A percentile compares a stretch with the other conserved stretches of the same genome.
phyloP scores from a whole-genome alignment of 2,329 filamentous ascomycete species.

The Aspergillus sp. region DNA sequence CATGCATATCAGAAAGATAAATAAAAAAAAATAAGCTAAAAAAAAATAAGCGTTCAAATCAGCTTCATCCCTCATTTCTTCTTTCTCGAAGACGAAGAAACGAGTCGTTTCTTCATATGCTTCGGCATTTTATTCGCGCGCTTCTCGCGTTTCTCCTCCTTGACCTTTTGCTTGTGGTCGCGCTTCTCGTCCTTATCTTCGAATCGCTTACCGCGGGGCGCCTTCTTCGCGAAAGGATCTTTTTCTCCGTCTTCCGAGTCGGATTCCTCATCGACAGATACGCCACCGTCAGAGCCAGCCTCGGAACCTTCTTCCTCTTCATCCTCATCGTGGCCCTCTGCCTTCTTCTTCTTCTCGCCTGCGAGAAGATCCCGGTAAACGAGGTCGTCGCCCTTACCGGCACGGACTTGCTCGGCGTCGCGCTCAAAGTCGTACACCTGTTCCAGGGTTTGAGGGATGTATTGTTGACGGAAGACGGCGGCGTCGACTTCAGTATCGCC shows the following conservation, averaged over 20 bases:
- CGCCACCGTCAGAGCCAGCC: conserved; percentile 37
- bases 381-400: conserved; percentile 73
- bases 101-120: conserved; percentile 75
- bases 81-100: conserved; percentile 35
- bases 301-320: conserved; percentile 38
- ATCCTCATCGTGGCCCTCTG: conserved; percentile 29
- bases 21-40: too few relatives aligned
- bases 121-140: conserved; percentile 96
- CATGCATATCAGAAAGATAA: too few relatives aligned
- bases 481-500: conserved; percentile 69
- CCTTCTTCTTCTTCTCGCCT: conserved; percentile 48
- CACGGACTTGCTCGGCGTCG: conserved; percentile 75
- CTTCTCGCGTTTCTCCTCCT: conserved; percentile 93
- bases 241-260: conserved; percentile 47
- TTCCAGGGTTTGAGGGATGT: conserved; percentile 92
- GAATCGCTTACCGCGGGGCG: conserved; percentile 78
- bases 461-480: conserved; percentile 92
- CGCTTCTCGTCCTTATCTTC: conserved; percentile 90
- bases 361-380: conserved; percentile 85
- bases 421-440: conserved; percentile 96
- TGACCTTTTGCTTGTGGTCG: conserved; percentile 84
- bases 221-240: conserved; percentile 62
- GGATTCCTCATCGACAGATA: conserved; percentile 30
- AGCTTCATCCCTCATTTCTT: conserved; percentile 33
- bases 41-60: too few relatives aligned